Conservation (phyloP, 352 stramenopile genomes). For the Chrysophaeum taylorii region DNA sequence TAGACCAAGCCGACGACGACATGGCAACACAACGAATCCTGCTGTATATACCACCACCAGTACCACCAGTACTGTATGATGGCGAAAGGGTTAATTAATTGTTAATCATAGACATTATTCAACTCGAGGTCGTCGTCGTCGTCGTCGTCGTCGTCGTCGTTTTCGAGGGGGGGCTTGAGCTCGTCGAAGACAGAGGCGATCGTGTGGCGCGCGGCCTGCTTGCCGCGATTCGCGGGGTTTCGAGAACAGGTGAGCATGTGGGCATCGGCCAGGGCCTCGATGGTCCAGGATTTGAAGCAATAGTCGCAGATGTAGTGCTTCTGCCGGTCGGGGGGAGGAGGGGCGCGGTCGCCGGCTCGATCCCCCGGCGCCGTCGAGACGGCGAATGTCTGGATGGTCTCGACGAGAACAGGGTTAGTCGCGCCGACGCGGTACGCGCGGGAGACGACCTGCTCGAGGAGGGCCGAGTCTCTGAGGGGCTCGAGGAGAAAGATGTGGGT, state of each 20-base stretch:
- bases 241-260: slow-evolving; percentile 12
- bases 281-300: not conserved
- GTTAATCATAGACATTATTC: too few relatives aligned
- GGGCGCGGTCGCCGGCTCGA: not conserved
- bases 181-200: not conserved
- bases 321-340: not conserved
- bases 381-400: slow-evolving; percentile 38
- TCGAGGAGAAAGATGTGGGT: slow-evolving; percentile 94
- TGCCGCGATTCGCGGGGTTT: not conserved
- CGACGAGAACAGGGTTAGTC: slow-evolving; percentile 70
- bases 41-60: too few relatives aligned
- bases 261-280: not conserved
- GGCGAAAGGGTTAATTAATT: too few relatives aligned
- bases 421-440: slow-evolving; percentile 83
- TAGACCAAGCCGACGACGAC: too few relatives aligned
- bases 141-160: too few relatives aligned
- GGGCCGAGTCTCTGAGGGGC: slow-evolving; percentile 82
- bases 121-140: too few relatives aligned
- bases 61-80: too few relatives aligned
- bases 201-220: not conserved
- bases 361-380: not conserved
- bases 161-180: not conserved
- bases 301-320: slow-evolving; percentile 15
- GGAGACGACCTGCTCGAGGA: slow-evolving; percentile 88
- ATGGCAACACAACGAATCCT: too few relatives aligned